phyloP scores from a whole-genome alignment of 176 grass and related monocot genomes.

The Tillandsia fasciculata region DNA sequence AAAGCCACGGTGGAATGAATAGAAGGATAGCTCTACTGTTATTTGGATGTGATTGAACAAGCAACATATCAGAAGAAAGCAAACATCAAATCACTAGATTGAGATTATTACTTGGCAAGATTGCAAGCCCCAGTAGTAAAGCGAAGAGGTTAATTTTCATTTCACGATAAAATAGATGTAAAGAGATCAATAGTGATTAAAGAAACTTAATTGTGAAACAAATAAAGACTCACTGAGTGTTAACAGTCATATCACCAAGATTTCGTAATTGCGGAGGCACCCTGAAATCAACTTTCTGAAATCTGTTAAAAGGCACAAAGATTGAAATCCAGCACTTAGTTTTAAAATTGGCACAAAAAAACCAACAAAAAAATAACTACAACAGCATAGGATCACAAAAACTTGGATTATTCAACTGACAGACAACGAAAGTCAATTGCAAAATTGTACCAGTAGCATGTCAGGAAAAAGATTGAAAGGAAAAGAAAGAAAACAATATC shows the following conservation, averaged over 20 bases:
- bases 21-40: no score
- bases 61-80: no score
- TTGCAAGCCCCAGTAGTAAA: background rate
- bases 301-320: slow-evolving; percentile 43
- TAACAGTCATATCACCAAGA: slow-evolving; percentile 23
- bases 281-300: slow-evolving; percentile 83
- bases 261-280: slow-evolving; percentile 70
- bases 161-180: background rate
- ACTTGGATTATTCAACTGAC: no score
- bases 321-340: slow-evolving; percentile 7
- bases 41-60: background rate
- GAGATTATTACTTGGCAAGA: no score
- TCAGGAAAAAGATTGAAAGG: no score
- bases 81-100: no score
- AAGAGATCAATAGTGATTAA: background rate
- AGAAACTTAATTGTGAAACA: slow-evolving; percentile 17
- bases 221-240: slow-evolving; percentile 38
- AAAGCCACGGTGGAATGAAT: no score
- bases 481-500: no score
- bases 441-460: no score
- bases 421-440: no score
- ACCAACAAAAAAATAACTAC: background rate
- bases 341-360: slow-evolving; percentile 1
- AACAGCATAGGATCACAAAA: no score
- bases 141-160: background rate